Percentiles rank a stretch among this genome's conserved stretches.
These are phyloP conservation scores for Puccinia horiana DNA, from an alignment of 1,284 basidiomycete species.

Conservation along the genomic window DNA sequence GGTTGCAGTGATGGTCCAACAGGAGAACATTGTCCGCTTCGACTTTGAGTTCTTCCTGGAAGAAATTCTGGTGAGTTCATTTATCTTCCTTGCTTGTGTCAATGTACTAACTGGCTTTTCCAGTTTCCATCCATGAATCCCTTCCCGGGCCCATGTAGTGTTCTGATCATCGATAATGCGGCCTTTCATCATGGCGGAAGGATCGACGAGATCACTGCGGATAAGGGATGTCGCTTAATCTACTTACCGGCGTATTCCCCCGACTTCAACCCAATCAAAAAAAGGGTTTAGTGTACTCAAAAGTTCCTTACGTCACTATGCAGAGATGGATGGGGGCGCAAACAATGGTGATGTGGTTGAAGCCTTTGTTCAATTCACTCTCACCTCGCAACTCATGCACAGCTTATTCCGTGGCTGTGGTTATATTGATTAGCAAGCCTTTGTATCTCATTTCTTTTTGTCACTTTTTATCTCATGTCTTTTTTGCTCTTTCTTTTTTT, in stretches of 20 bases:
- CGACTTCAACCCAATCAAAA: too few relatives aligned
- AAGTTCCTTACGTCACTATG: neutral
- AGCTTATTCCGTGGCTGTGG: neutral
- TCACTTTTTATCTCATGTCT: neutral
- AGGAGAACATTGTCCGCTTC: neutral
- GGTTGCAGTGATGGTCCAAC: neutral
- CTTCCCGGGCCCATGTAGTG: neutral
- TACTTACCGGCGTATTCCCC: too few relatives aligned
- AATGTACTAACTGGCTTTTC: too few relatives aligned
- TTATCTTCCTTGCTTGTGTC: too few relatives aligned
- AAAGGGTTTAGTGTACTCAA: too few relatives aligned
- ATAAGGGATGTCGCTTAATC: too few relatives aligned
- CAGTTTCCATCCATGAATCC: neutral
- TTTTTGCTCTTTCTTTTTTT: neutral
- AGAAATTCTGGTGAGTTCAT: neutral
- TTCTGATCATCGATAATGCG: neutral
- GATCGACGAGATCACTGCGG: too few relatives aligned
- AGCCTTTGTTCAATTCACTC: neutral
- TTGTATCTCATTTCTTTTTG: neutral
- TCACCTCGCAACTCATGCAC: neutral
- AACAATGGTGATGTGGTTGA: neutral
- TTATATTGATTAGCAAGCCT: neutral
- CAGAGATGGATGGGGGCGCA: neutral
- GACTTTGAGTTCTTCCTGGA: neutral
- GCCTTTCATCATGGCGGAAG: too few relatives aligned